Percentiles rank a stretch among this genome's conserved stretches.
These are phyloP conservation scores for Calonectria honghensis DNA, from an alignment of 2,329 filamentous ascomycete species.

Conservation along the genomic window DNA sequence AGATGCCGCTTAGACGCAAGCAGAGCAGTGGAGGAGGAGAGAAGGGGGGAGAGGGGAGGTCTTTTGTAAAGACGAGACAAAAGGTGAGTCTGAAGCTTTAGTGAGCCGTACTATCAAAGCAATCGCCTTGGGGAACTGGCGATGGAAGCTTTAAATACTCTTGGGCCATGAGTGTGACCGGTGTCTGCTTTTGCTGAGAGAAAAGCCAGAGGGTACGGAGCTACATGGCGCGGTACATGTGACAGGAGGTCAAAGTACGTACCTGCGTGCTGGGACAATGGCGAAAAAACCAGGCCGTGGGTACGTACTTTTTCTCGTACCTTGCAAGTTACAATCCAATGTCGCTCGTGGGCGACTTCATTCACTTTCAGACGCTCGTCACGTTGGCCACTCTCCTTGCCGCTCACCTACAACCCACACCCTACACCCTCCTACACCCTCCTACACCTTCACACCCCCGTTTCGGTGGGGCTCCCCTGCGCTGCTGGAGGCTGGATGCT, in stretches of 20 bases:
- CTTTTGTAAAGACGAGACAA: slow-evolving; percentile 42
- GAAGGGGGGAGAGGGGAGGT: slow-evolving; percentile 35
- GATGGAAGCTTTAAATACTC: slow-evolving; percentile 57
- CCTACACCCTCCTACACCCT: slow-evolving; percentile 23
- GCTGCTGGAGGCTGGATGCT: slow-evolving; percentile 22
- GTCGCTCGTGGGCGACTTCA: slow-evolving; percentile 37
- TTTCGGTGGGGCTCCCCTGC: slow-evolving; percentile 33
- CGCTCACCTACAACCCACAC: slow-evolving; percentile 37
- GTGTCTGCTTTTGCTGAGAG: slow-evolving; percentile 45
- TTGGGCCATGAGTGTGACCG: slow-evolving; percentile 36
- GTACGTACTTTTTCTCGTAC: slow-evolving; percentile 33
- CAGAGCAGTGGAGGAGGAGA: slow-evolving; percentile 39
- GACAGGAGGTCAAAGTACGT: slow-evolving; percentile 25
- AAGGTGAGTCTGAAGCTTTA: slow-evolving; percentile 49
- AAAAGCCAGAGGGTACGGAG: slow-evolving; percentile 41
- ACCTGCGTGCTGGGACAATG: slow-evolving; percentile 38
- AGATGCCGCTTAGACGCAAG: slow-evolving; percentile 45
- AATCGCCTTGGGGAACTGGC: slow-evolving; percentile 46
- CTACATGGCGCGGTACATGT: slow-evolving; percentile 36
- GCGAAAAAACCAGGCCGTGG: slow-evolving; percentile 6
- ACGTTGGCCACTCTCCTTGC: slow-evolving; percentile 41
- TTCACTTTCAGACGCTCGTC: slow-evolving; percentile 38
- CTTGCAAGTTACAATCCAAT: slow-evolving; percentile 36
- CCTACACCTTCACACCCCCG: slow-evolving; percentile 28
- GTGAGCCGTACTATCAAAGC: slow-evolving; percentile 46